These are phyloP conservation scores for Verticillium alfalfae DNA, from an alignment of 2,329 filamentous ascomycete genomes.

Conservation along the genomic window DNA sequence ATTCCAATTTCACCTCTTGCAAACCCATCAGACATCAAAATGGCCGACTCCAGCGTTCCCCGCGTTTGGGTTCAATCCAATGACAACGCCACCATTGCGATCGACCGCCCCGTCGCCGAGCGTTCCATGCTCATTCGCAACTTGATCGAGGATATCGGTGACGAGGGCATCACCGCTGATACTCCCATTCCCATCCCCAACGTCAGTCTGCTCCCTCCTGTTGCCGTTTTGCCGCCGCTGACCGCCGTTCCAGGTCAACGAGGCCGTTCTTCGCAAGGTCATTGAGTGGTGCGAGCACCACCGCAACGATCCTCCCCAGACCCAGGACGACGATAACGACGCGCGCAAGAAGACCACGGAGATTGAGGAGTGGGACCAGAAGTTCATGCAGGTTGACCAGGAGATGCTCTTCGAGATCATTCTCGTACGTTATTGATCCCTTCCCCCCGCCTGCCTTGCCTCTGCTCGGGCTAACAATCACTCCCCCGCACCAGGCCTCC, in stretches of 20 bases:
- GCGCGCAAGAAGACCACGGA: constrained; percentile 97
- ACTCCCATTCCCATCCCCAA: constrained; percentile 87
- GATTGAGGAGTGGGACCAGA: constrained; percentile 99
- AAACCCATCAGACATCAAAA: constrained; percentile 13
- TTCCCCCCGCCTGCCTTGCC: background rate
- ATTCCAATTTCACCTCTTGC: background rate
- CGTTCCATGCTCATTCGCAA: constrained; percentile 96
- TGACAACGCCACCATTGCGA: constrained; percentile 39
- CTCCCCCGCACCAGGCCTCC: constrained; percentile 58
- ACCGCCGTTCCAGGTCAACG: constrained; percentile 63
- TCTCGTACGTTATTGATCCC: constrained; percentile 54
- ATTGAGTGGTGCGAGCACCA: constrained; percentile 98
- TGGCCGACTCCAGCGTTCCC: constrained; percentile 27
- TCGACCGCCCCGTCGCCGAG: constrained; percentile 78
- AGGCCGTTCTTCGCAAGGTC: constrained; percentile 89
- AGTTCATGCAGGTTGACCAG: constrained; percentile 99
- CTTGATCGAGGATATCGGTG: constrained; percentile 90
- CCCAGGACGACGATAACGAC: constrained; percentile 84
- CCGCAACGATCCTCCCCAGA: constrained; percentile 77
- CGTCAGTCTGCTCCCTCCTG: constrained; percentile 30
- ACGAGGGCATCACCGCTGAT: constrained; percentile 41
- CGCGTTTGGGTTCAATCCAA: constrained; percentile 48
- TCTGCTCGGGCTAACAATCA: background rate
- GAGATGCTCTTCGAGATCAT: constrained; percentile 99
- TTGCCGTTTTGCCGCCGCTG: constrained; percentile 6